A percentile compares a stretch with the other conserved stretches of the same genome.
Evolutionary conservation across 805 yeast species (phyloP).

Genomic region (Jamesozyma spencerorum): DNA sequence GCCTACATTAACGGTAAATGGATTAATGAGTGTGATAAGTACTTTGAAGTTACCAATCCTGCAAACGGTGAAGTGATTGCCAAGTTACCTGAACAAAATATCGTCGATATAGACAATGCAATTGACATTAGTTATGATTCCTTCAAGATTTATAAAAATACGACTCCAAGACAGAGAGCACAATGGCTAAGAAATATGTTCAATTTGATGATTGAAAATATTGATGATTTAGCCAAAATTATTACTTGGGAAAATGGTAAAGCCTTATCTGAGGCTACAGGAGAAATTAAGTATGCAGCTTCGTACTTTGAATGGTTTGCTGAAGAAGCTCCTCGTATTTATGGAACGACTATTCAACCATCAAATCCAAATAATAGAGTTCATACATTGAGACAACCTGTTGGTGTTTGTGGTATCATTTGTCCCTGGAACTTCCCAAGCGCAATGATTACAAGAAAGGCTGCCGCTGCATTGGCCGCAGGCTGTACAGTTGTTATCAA

Average conservation of each 20-base stretch:
- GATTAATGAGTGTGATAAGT: constrained; percentile 36
- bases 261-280: constrained; percentile 42
- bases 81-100: constrained; percentile 51
- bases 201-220: constrained; percentile 44
- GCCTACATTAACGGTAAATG: constrained; percentile 70
- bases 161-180: constrained; percentile 43
- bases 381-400: constrained; percentile 47
- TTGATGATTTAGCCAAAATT: constrained; percentile 48
- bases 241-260: constrained; percentile 56
- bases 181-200: constrained; percentile 41
- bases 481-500: constrained; percentile 55
- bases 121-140: constrained; percentile 41
- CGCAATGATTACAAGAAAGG: constrained; percentile 59
- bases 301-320: constrained; percentile 86
- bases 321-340: constrained; percentile 48
- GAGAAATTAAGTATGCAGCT: constrained; percentile 52
- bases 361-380: constrained; percentile 42
- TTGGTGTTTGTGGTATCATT: constrained; percentile 55
- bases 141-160: constrained; percentile 38
- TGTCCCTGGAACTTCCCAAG: constrained; percentile 64
- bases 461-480: constrained; percentile 56
- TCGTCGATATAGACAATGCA: constrained; percentile 50
- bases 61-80: constrained; percentile 54
- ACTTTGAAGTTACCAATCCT: constrained; percentile 68
- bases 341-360: constrained; percentile 52